phyloP scores from a whole-genome alignment of 768 basidiomycete genomes.

The Boletellus sp. region DNA sequence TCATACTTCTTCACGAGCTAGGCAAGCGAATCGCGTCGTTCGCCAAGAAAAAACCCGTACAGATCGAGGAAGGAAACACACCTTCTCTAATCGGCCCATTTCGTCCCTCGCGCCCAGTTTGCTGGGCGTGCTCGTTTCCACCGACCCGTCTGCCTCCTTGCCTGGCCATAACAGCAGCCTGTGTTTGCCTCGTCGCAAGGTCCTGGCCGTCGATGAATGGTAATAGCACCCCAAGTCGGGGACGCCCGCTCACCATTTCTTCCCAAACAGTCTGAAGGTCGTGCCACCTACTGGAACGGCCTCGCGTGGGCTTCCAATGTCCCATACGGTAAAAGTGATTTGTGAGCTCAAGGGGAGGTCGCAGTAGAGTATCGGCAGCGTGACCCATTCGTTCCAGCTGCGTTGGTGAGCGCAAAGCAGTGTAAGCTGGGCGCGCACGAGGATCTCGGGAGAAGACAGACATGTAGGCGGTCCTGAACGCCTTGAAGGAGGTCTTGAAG shows the following conservation, averaged over 20 bases:
- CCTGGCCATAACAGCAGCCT: conserved; percentile 80
- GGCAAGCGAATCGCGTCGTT: not conserved
- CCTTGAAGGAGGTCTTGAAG: conserved; percentile 88
- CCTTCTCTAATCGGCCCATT: conserved; percentile 94
- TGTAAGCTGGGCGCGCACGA: not conserved
- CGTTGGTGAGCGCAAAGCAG: not conserved
- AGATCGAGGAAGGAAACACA: conserved; percentile 26
- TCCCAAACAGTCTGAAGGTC: conserved; percentile 86
- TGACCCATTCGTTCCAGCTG: conserved; percentile 96
- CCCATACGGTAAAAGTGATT: conserved; percentile 93
- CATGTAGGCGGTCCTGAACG: conserved; percentile 82
- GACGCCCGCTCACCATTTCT: conserved; percentile 66
- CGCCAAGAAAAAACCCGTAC: not conserved
- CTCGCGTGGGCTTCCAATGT: conserved; percentile 79
- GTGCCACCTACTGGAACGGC: conserved; percentile 87
- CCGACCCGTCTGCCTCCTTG: conserved; percentile 80
- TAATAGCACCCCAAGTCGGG: not conserved
- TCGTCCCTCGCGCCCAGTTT: conserved; percentile 81
- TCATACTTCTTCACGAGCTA: conserved; percentile 95
- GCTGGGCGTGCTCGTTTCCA: conserved; percentile 82
- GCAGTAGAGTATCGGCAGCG: conserved; percentile 87
- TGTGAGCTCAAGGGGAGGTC: conserved; percentile 89
- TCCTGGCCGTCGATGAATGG: conserved; percentile 45
- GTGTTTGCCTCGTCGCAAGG: conserved; percentile 88
- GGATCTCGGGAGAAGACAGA: conserved; percentile 33